Evolutionary conservation across 2,329 filamentous ascomycete genomes (phyloP).

Genomic region (Exserohilum turcica): DNA sequence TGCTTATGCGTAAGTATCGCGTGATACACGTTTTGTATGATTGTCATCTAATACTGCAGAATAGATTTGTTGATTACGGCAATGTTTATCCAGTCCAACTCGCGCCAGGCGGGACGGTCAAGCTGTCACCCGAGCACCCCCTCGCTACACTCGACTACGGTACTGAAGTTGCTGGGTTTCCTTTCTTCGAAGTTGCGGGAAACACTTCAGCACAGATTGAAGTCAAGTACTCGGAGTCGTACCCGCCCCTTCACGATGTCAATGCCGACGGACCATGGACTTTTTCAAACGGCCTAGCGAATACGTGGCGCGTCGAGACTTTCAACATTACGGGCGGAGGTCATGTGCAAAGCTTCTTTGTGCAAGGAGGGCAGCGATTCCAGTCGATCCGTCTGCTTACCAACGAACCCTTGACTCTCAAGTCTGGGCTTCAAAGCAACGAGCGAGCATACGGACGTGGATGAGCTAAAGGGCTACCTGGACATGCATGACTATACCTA

Average conservation of each 20-base stretch:
- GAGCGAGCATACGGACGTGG: neutral
- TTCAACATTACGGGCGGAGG: constrained; percentile 45
- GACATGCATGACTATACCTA: constrained; percentile 24
- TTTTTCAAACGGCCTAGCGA: constrained; percentile 21
- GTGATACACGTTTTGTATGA: neutral
- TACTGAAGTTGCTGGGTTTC: constrained; percentile 23
- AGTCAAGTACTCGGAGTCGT: constrained; percentile 3
- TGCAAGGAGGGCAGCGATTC: constrained; percentile 53
- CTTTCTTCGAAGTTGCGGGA: constrained; percentile 11
- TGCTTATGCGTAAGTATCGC: neutral
- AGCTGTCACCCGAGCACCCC: constrained; percentile 10
- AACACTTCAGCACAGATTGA: neutral
- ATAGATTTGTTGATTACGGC: constrained; percentile 7
- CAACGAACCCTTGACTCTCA: constrained; percentile 40
- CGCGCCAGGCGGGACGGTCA: neutral
- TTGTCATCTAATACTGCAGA: neutral
- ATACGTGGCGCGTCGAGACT: constrained; percentile 8
- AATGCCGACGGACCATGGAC: constrained; percentile 24
- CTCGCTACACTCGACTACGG: constrained; percentile 21
- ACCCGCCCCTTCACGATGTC: neutral
- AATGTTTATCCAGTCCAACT: neutral
- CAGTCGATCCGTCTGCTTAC: constrained; percentile 47
- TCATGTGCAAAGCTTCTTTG: constrained; percentile 38
- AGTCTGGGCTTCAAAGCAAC: constrained; percentile 39
- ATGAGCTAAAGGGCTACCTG: neutral